Evolutionary conservation across 257 asterid species (phyloP), one percentile per base, ranked within the genome.

Genomic region (Solanum gandarillasii): DNA sequence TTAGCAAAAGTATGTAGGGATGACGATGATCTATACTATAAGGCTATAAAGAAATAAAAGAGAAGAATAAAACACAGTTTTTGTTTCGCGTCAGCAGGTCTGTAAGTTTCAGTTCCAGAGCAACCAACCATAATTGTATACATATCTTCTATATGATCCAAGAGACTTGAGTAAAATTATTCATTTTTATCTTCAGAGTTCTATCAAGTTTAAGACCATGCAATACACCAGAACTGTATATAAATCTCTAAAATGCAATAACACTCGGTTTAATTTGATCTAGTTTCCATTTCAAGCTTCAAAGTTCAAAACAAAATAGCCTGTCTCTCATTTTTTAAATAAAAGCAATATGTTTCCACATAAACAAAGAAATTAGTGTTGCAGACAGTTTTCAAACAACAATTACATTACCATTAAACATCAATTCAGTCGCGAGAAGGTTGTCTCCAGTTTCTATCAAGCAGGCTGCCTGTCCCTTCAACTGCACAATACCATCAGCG

Each of bases 401-500:
- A 67, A 67, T 25, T 67, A 67, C 85, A 90, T 90, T 73, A 95
- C 98, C 98, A 87, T 96, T 96, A 91, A 96, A 96, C 99, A 97
- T 97, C 92, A 97, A 91, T 89, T 97, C 99, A 18, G 98, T 96
- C 67, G 94, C 99, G 84, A 97, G 98, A 83, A 97, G 98, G 90
- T 97, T 99, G 74, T 97, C 99, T 87, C 99, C 99, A 72, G 99
- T 96, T 91, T 97, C 99, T 89, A 97, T 95, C 90, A 96, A 92
- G 94, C 98, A 96, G 91, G 99, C 99, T 68, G 99, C 99, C 34
- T 98, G 94, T 74, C 99, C 99, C 90, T 97, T 97, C 94, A 96
- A 90, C 91, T 93, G 99, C 86, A 96, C 98, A 55, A 97, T 93
- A 21, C 97, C 93, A 88, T 97, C 99, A 86, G 91, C 86, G 87